These are phyloP conservation scores for Dactylellina sp. DNA, from an alignment of 2,329 filamentous ascomycete species.

Conservation along the genomic window DNA sequence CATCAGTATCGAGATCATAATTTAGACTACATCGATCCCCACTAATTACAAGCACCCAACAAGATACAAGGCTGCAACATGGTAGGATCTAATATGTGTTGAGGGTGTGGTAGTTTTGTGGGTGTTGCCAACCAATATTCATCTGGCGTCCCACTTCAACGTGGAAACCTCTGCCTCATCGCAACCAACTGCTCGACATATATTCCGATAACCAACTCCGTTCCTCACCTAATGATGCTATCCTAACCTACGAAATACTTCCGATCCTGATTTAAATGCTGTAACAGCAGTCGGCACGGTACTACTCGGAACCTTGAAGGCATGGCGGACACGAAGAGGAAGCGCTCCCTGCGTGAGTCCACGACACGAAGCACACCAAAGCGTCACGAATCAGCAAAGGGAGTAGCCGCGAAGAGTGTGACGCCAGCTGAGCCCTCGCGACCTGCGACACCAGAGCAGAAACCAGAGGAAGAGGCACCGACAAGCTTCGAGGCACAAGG, in stretches of 20 bases:
- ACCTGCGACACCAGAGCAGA: slow-evolving; percentile 30
- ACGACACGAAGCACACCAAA: slow-evolving; percentile 53
- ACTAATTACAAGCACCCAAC: too few species aligned
- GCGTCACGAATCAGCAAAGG: slow-evolving; percentile 46
- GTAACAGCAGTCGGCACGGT: neutral
- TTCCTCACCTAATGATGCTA: neutral
- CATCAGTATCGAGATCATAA: too few species aligned
- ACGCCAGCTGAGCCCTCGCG: slow-evolving; percentile 44
- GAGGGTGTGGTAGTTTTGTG: slow-evolving; percentile 2
- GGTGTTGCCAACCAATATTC: neutral
- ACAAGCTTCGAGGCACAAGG: slow-evolving; percentile 47
- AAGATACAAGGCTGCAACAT: too few species aligned
- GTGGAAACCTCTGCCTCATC: slow-evolving; percentile 2
- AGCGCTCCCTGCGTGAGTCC: slow-evolving; percentile 51
- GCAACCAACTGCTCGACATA: neutral
- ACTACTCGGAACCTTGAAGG: neutral
- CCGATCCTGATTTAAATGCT: neutral
- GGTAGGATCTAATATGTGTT: neutral
- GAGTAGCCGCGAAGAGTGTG: slow-evolving; percentile 40
- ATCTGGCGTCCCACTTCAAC: neutral
- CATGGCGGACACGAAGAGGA: slow-evolving; percentile 50
- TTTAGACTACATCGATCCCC: too few species aligned
- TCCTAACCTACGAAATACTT: neutral
- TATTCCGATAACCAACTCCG: neutral
- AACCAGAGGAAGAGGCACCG: slow-evolving; percentile 41